These are phyloP conservation scores for Rhodofomes roseus DNA, from an alignment of 1,284 basidiomycete genomes.

Conservation along the genomic window DNA sequence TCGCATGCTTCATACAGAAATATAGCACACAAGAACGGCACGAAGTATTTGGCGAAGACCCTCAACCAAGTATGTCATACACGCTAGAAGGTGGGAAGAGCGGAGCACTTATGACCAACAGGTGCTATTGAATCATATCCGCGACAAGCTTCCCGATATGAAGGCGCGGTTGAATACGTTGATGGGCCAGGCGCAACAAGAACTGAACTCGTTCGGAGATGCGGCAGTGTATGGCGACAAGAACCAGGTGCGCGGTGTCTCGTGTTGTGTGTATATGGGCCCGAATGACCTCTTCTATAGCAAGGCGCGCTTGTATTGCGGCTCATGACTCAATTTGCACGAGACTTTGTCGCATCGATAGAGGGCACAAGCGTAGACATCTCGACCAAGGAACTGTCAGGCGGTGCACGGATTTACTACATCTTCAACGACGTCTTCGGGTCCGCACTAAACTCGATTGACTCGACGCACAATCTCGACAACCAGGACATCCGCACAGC, in stretches of 20 bases:
- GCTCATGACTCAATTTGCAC: slow-evolving; percentile 98
- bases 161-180: slow-evolving; percentile 97
- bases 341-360: slow-evolving; percentile 96
- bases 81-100: background rate
- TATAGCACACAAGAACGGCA: slow-evolving; percentile 96
- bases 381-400: slow-evolving; percentile 97
- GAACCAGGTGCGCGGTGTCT: slow-evolving; percentile 60
- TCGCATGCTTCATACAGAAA: slow-evolving; percentile 92
- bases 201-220: slow-evolving; percentile 95
- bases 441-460: slow-evolving; percentile 85
- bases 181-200: slow-evolving; percentile 99
- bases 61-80: slow-evolving; percentile 70
- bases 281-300: slow-evolving; percentile 25
- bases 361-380: slow-evolving; percentile 98
- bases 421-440: slow-evolving; percentile 99
- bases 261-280: background rate
- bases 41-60: slow-evolving; percentile 91
- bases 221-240: slow-evolving; percentile 90
- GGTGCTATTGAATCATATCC: slow-evolving; percentile 97
- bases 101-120: slow-evolving; percentile 25
- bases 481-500: slow-evolving; percentile 97
- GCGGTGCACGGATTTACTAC: slow-evolving; percentile 97
- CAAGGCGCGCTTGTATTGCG: slow-evolving; percentile 89
- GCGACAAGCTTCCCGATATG: slow-evolving; percentile 99
- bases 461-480: slow-evolving; percentile 89